Base-by-base conservation (phyloP, 2,329 filamentous ascomycete genomes). In the Bimuria novae-zelandiae region DNA sequence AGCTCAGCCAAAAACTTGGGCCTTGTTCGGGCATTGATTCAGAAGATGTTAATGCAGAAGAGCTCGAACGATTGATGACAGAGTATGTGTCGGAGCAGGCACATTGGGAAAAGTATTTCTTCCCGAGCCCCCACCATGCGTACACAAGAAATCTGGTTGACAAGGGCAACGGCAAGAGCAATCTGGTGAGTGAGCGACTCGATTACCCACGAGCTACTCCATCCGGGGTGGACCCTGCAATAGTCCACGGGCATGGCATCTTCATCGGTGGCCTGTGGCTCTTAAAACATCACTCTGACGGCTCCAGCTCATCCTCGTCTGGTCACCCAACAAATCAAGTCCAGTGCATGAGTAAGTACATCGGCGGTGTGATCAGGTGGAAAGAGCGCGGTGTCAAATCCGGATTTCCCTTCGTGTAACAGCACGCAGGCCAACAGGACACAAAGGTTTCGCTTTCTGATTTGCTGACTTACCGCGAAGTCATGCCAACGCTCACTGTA, bases 141-240 rank as follows among this genome's bases (percentile, higher is more conserved):
- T 97, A 96, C 73, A 96, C 92, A 11, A 80, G 92, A 50, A 96
- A 96, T 69, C 82, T 96, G 3, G 91, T 97, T 39, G 90, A 96
- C 67, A 88, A 92, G 69, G 90, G 92, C 2, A 96, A 96, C 63
- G 91, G 86, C 54, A 90, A 89, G 74, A 87, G 85, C 67, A 90
- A 90, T 65, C 72, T 90, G 71, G 86, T 89, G 75, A 68, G 83
- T 75, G 44, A 4, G 36, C 36, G 17, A 5, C 14, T 39, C 11
- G 17, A 4, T 7, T 7, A 16, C 7, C 19, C 17, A 17, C n/a
- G 8, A 23, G 17, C 23, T 30, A n/a, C 0, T 12, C 27, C 27
- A 30, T 30, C 27, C 7, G 27, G 27, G 27, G 27, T 30, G n/a
- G n/a, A n/a, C n/a, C n/a, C n/a, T n/a, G n/a, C n/a, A n/a, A n/a